Evolutionary conservation across 768 basidiomycete genomes (phyloP).

Genomic region (Suillus hirtellus): DNA sequence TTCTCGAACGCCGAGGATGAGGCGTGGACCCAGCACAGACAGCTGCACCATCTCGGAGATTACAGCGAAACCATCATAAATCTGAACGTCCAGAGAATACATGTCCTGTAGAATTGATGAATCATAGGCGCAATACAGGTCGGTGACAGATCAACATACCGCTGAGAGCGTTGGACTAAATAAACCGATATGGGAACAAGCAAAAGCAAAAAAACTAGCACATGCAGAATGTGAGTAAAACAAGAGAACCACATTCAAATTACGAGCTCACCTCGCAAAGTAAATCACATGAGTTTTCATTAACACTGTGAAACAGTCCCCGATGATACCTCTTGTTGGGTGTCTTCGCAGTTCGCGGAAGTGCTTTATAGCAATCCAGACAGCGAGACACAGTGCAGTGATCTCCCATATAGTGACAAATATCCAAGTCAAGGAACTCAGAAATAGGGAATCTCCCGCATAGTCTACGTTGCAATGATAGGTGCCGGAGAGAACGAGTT

Average conservation of each 20-base stretch:
- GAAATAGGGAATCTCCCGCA: background rate
- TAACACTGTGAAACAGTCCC: background rate
- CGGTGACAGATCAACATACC: background rate
- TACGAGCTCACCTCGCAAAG: background rate
- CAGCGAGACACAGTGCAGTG: background rate
- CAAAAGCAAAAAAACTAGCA: background rate
- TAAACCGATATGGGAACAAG: background rate
- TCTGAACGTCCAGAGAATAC: background rate
- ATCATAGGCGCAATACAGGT: background rate
- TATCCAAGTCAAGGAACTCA: background rate
- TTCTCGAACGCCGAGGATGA: no score
- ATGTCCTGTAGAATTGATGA: background rate
- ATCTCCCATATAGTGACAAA: background rate
- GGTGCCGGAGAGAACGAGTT: background rate
- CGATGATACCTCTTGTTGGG: background rate
- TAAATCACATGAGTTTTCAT: background rate
- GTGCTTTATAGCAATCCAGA: background rate
- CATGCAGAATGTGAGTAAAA: background rate
- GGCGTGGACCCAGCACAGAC: background rate
- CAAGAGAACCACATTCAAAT: background rate
- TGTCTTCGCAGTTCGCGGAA: background rate
- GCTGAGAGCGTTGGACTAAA: background rate
- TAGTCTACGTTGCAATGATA: background rate
- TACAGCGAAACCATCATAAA: background rate
- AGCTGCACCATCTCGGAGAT: background rate